Conservation (phyloP, 345 rosid species). For the Corchorus capsularis region DNA sequence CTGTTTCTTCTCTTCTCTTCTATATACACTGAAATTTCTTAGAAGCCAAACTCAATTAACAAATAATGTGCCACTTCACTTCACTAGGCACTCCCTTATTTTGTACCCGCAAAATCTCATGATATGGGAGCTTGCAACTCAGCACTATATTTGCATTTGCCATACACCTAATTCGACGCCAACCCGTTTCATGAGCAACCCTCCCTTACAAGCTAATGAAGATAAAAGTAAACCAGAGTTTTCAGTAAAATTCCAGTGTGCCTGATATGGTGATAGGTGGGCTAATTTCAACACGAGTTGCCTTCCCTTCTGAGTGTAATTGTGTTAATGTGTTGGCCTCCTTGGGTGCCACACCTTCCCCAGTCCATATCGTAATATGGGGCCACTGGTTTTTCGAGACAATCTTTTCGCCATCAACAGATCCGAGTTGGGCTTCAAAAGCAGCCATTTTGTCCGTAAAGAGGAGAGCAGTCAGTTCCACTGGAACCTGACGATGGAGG, state of each 20-base stretch:
- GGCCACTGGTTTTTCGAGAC: constrained; percentile 83
- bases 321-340: constrained; percentile 76
- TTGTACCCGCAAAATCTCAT: constrained; percentile 31
- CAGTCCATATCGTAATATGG: constrained; percentile 88
- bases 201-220: not conserved
- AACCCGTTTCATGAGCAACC: constrained; percentile 17
- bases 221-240: not conserved
- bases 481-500: constrained; percentile 57
- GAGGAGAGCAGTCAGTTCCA: constrained; percentile 66
- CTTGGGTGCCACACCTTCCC: constrained; percentile 60
- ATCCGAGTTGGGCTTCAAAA: constrained; percentile 63
- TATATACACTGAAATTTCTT: not conserved
- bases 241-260: constrained; percentile 65
- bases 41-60: not conserved
- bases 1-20: not conserved
- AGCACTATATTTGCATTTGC: not conserved
- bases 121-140: constrained; percentile 10
- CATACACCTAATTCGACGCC: not conserved
- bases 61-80: not conserved
- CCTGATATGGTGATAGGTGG: constrained; percentile 71
- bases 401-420: constrained; percentile 63
- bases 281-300: constrained; percentile 58
- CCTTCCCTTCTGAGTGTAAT: constrained; percentile 69
- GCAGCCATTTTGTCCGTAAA: constrained; percentile 82
- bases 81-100: not conserved